These are phyloP conservation scores for Fusarium sororula DNA, from an alignment of 2,329 filamentous ascomycete species.

Conservation along the genomic window DNA sequence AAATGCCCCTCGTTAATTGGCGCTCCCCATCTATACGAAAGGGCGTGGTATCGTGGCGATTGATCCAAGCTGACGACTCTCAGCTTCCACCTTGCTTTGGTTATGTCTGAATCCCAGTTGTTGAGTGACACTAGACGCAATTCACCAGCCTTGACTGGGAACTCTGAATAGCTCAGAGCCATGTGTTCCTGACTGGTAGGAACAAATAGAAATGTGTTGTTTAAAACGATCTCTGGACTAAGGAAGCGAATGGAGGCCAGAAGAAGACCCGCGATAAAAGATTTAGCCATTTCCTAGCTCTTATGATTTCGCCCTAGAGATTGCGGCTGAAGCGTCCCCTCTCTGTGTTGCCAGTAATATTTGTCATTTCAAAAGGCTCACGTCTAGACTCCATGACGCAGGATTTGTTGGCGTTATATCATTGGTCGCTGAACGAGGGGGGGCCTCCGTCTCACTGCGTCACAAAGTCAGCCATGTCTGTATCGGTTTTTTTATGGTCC, in stretches of 20 bases:
- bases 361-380: too few species aligned
- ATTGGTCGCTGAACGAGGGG: neutral
- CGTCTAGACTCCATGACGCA: too few species aligned
- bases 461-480: too few species aligned
- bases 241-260: neutral
- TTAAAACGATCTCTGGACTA: too few species aligned
- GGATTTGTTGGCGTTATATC: neutral
- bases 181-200: fast-evolving
- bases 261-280: too few species aligned
- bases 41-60: neutral
- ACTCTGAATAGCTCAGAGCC: neutral
- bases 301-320: fast-evolving
- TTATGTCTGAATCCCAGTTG: neutral
- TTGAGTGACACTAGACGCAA: neutral
- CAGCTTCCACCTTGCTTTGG: neutral
- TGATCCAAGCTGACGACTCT: neutral
- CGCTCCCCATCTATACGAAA: neutral
- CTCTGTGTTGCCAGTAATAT: too few species aligned
- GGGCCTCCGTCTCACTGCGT: neutral
- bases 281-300: too few species aligned
- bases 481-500: fast-evolving
- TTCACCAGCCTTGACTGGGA: neutral
- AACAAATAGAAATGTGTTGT: too few species aligned
- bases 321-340: neutral
- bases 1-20: neutral